A percentile compares a stretch with the other conserved stretches of the same genome.
phyloP scores from a whole-genome alignment of 2,329 filamentous ascomycete genomes.

The Ascochyta fabae region DNA sequence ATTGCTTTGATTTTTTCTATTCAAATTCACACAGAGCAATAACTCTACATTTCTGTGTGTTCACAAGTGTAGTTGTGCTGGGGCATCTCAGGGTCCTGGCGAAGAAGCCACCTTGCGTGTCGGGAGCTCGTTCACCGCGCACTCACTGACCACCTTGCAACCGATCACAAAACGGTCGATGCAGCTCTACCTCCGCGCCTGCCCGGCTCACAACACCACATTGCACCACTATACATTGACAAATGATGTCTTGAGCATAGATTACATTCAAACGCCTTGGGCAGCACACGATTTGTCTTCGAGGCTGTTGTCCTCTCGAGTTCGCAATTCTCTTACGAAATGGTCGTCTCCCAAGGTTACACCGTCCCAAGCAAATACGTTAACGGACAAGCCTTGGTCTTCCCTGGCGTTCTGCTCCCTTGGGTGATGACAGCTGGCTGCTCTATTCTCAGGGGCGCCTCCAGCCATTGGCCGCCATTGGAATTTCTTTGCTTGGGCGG shows the following conservation, averaged over 20 bases:
- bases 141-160: slow-evolving; percentile 18
- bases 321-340: slow-evolving; percentile 5
- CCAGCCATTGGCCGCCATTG: not conserved
- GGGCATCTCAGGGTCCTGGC: slow-evolving; percentile 20
- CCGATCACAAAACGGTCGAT: slow-evolving; percentile 14
- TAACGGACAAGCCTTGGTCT: slow-evolving; percentile 15
- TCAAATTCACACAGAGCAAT: not conserved
- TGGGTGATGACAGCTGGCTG: not conserved
- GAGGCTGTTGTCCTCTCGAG: not conserved
- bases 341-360: slow-evolving; percentile 14
- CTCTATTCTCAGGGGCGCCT: not conserved
- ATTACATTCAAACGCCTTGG: not conserved
- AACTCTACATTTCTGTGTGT: not conserved
- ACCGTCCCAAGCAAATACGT: slow-evolving; percentile 14
- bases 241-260: not conserved
- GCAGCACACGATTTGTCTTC: not conserved
- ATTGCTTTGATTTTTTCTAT: not conserved
- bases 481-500: not conserved
- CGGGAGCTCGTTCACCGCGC: slow-evolving; percentile 22
- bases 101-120: slow-evolving; percentile 29
- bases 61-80: not conserved
- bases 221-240: not conserved
- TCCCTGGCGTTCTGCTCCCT: slow-evolving; percentile 13
- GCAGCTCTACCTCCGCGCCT: slow-evolving; percentile 1
- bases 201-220: slow-evolving; percentile 3